A percentile compares a stretch with the other conserved stretches of the same genome.
phyloP scores from a whole-genome alignment of 352 stramenopile species.

The Achlya hypogyna region DNA sequence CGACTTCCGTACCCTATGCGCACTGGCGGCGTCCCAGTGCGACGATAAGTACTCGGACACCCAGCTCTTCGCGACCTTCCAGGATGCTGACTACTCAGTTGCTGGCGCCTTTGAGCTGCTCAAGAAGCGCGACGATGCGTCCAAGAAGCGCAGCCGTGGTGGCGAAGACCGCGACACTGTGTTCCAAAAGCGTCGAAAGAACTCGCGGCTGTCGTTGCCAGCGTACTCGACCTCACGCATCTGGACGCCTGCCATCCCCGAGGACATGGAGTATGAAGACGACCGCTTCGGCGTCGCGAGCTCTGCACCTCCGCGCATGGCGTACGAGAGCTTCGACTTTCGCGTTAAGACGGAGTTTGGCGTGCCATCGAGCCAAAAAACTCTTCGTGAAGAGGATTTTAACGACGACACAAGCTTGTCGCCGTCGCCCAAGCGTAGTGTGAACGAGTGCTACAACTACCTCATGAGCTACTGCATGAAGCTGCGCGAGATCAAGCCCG shows the following conservation, averaged over 20 bases:
- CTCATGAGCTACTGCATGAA: not conserved
- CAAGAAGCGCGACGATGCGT: not conserved
- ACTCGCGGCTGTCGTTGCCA: not conserved
- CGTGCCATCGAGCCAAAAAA: not conserved
- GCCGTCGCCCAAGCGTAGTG: not conserved
- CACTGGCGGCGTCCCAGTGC: not conserved
- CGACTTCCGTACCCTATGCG: not conserved
- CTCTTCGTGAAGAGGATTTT: not conserved
- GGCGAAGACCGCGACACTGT: not conserved
- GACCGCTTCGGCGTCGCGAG: not conserved
- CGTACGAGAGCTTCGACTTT: not conserved
- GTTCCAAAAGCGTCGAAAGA: not conserved
- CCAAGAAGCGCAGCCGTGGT: constrained; percentile 5
- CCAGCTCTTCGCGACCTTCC: not conserved
- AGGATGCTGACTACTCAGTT: not conserved
- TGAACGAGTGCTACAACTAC: not conserved
- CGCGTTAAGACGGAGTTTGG: not conserved
- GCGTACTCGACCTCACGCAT: not conserved
- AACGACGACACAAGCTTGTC: not conserved
- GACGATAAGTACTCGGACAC: not conserved
- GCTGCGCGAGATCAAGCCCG: not conserved
- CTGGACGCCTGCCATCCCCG: not conserved
- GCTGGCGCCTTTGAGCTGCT: not conserved
- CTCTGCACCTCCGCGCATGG: not conserved
- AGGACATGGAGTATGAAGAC: not conserved